Percentiles rank a stretch among this genome's conserved stretches.
These are phyloP conservation scores for Schrenkiella parvula DNA, from an alignment of 345 rosid genomes.

Conservation along the genomic window DNA sequence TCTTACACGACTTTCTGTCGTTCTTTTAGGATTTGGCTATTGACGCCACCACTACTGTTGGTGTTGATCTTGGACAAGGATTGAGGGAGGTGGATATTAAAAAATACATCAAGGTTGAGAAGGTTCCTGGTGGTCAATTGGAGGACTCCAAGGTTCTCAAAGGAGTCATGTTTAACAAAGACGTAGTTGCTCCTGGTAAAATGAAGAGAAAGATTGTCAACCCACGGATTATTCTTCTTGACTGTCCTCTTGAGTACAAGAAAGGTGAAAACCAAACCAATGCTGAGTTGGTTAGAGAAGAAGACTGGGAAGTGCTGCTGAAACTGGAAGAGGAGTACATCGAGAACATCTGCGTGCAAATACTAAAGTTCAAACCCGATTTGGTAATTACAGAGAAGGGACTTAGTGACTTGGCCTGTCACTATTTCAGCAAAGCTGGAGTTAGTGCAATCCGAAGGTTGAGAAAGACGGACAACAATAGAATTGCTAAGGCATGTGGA, in stretches of 20 bases:
- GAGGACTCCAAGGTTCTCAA: constrained; percentile 88
- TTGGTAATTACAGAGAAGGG: constrained; percentile 93
- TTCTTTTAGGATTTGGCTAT: constrained; percentile 79
- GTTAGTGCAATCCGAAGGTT: constrained; percentile 94
- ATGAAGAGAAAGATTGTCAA: constrained; percentile 88
- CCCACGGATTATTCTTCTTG: constrained; percentile 86
- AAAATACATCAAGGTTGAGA: constrained; percentile 89
- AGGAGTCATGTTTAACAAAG: constrained; percentile 97
- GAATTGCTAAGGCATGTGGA: constrained; percentile 95
- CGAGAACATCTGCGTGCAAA: constrained; percentile 72
- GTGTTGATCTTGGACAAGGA: constrained; percentile 97
- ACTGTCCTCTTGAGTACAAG: constrained; percentile 95
- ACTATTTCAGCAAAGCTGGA: constrained; percentile 87
- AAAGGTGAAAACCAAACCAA: constrained; percentile 99
- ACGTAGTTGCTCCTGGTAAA: constrained; percentile 92
- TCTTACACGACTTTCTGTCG: neutral
- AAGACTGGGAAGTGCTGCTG: constrained; percentile 82
- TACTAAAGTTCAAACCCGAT: constrained; percentile 86
- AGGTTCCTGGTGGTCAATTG: constrained; percentile 93
- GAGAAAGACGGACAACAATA: constrained; percentile 85
- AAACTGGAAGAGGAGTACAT: constrained; percentile 95
- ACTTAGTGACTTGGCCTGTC: constrained; percentile 95
- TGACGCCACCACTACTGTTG: constrained; percentile 76
- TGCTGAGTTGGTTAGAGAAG: constrained; percentile 87
- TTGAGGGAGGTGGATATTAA: constrained; percentile 93